Evolutionary conservation across 2,329 filamentous ascomycete genomes (phyloP), one percentile per base, ranked within the genome.

Genomic region (Microsporum canis): DNA sequence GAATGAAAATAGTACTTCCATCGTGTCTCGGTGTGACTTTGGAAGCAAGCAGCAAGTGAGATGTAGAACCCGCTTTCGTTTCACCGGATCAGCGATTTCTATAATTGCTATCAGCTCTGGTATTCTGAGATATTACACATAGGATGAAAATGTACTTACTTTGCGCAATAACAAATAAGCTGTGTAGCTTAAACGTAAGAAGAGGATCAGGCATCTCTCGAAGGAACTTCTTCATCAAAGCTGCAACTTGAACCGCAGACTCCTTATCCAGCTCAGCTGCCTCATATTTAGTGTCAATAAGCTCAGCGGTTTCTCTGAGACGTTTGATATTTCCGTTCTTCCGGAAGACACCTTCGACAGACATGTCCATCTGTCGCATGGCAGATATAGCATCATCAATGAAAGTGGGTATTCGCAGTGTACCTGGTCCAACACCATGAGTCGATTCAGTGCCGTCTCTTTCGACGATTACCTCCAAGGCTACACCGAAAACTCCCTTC

Each of bases 261-360:
- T 96, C 91, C 65, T 88, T 86, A 69, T 86, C 88, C 68, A 97
- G 83, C 71, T 95, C 91, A 61, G 96, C 86, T 60, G 87, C 84
- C 66, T 95, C 90, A 63, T 88, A 89, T 47, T 90, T 92, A 51
- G 84, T 84, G 72, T 99, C 94, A 65, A 99, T 91, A 67, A 86
- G 80, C 61, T 95, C 89, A 43, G 90, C 87, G 5, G 95, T 80
- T 64, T 96, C 91, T 67, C 88, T 89, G 51, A 96, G 80, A 67
- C 91, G 89, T 73, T 94, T 92, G 77, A 99, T 96, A 74, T 97
- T 99, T 68, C 94, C 94, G 69, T 97, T 99, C 81, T 99, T 99
- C 68, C 94, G 86, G 83, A 99, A 99, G 27, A 99, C 91, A 68
- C 94, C 94, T 74, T 99, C 94, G 0, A 99, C 90, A 1, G 92